Evolutionary conservation across 2,329 filamentous ascomycete genomes (phyloP).

Genomic region (Clarireedia monteithiana): DNA sequence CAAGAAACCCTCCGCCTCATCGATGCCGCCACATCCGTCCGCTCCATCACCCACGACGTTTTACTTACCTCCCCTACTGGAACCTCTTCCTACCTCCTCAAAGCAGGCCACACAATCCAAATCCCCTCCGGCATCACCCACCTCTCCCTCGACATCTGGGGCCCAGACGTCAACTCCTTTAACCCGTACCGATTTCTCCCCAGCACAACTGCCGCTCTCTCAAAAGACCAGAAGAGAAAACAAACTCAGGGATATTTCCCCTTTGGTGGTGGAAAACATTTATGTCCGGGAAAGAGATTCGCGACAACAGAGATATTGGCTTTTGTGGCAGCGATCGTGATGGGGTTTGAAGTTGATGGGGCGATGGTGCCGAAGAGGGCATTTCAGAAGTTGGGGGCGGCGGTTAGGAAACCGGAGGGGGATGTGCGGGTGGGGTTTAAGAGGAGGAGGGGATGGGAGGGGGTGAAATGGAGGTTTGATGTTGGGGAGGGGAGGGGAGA

Average conservation of each 20-base stretch:
- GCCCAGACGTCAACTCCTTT: conserved; percentile 34
- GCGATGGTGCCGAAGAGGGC: conserved; percentile 14
- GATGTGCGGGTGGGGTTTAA: conserved; percentile 20
- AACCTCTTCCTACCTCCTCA: conserved; percentile 34
- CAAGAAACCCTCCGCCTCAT: conserved; percentile 38
- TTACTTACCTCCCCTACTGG: conserved; percentile 28
- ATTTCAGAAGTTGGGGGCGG: conserved; percentile 19
- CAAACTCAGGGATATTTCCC: conserved; percentile 30
- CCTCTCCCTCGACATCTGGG: conserved; percentile 35
- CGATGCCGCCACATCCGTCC: conserved; percentile 33
- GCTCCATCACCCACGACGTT: conserved; percentile 36
- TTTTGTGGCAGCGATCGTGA: conserved; percentile 28
- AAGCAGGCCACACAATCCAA: conserved; percentile 36
- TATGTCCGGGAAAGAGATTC: conserved; percentile 35
- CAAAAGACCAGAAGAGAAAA: conserved; percentile 13
- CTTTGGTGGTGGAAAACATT: conserved; percentile 34
- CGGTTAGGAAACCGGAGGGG: conserved; percentile 20
- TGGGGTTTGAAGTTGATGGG: conserved; percentile 24
- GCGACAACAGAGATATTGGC: conserved; percentile 33
- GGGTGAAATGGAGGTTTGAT: conserved; percentile 22
- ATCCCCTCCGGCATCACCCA: conserved; percentile 39
- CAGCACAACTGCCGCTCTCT: conserved; percentile 13
- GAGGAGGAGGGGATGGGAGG: conserved; percentile 19
- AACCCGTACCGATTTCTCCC: conserved; percentile 35
- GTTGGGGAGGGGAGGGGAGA: conserved; percentile 16